phyloP scores from a whole-genome alignment of 2,329 filamentous ascomycete species.

The Sodiomyces alkalinus region DNA sequence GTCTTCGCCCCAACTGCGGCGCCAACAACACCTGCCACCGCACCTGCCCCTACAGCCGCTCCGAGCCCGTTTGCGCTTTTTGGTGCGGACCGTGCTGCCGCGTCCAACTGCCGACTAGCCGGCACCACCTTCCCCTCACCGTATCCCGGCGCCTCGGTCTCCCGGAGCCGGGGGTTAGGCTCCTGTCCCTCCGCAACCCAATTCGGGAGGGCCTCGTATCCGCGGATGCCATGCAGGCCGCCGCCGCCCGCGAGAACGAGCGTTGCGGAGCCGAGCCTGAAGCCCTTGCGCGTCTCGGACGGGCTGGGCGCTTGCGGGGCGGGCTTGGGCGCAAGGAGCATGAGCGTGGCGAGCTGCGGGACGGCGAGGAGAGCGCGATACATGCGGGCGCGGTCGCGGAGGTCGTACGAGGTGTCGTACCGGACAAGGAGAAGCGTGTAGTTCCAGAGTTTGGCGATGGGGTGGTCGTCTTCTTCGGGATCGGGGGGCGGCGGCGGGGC shows the following conservation, averaged over 20 bases:
- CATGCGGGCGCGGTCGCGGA: constrained; percentile 78
- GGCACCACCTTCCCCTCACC: constrained; percentile 30
- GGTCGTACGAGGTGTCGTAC: constrained; percentile 89
- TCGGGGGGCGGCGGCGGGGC: too few relatives aligned
- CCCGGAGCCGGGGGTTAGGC: constrained; percentile 59
- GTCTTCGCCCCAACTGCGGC: constrained; percentile 54
- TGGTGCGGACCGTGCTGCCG: constrained; percentile 24
- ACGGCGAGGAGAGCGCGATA: constrained; percentile 73
- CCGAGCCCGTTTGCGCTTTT: constrained; percentile 27
- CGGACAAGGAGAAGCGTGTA: constrained; percentile 74
- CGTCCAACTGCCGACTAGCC: constrained; percentile 50
- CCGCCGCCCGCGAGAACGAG: constrained; percentile 68
- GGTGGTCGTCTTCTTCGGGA: constrained; percentile 38
- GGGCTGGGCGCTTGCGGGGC: constrained; percentile 83
- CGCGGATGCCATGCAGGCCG: constrained; percentile 57
- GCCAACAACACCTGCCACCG: constrained; percentile 12
- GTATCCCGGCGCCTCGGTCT: constrained; percentile 31
- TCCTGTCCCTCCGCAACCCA: constrained; percentile 75
- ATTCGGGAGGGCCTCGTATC: constrained; percentile 65
- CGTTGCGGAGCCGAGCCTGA: constrained; percentile 70
- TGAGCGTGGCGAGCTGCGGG: constrained; percentile 76
- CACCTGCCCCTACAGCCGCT: constrained; percentile 2
- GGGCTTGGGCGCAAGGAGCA: constrained; percentile 87
- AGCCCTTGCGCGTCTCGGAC: constrained; percentile 65
- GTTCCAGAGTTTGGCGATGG: constrained; percentile 65